phyloP scores from a whole-genome alignment of 495 filamentous ascomycete genomes.

The Penicillium verhagenii region DNA sequence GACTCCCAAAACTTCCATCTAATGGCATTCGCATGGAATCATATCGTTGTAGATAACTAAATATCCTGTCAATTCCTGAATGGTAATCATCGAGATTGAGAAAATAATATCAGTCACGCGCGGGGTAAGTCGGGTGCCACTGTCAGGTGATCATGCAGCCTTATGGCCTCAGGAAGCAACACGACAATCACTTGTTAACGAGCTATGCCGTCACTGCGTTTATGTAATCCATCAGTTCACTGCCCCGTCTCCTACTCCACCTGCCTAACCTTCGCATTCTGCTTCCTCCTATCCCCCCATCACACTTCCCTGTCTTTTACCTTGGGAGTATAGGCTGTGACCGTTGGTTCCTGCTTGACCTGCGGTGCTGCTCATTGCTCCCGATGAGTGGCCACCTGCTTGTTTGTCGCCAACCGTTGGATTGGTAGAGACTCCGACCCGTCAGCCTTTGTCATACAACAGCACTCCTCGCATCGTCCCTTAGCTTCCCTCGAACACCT shows the following conservation, averaged over 20 bases:
- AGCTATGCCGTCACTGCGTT: slow-evolving; percentile 17
- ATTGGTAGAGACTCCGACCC: slow-evolving; percentile 32
- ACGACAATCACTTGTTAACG: slow-evolving; percentile 1
- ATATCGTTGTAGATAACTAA: too few relatives aligned
- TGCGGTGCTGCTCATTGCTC: slow-evolving; percentile 29
- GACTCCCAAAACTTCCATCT: too few relatives aligned
- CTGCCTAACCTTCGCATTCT: not conserved
- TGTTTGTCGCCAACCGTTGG: slow-evolving; percentile 34
- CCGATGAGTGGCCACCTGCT: slow-evolving; percentile 40
- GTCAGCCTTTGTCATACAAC: slow-evolving; percentile 27
- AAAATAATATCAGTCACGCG: not conserved
- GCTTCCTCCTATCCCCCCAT: slow-evolving; percentile 8
- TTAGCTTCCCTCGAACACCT: slow-evolving; percentile 12
- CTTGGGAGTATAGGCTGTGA: slow-evolving; percentile 5
- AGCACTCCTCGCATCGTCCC: slow-evolving; percentile 16
- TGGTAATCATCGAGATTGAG: too few relatives aligned
- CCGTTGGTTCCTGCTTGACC: slow-evolving; percentile 15
- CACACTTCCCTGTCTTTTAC: slow-evolving; percentile 11
- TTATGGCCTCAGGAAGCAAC: slow-evolving; percentile 11
- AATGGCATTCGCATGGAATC: too few relatives aligned
- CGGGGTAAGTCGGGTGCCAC: not conserved
- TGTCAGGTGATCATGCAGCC: slow-evolving; percentile 10
- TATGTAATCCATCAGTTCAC: slow-evolving; percentile 25
- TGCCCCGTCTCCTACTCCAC: slow-evolving; percentile 10
- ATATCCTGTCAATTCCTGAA: too few relatives aligned